phyloP scores from a whole-genome alignment of 768 basidiomycete genomes.

The Tylopilus sp. region DNA sequence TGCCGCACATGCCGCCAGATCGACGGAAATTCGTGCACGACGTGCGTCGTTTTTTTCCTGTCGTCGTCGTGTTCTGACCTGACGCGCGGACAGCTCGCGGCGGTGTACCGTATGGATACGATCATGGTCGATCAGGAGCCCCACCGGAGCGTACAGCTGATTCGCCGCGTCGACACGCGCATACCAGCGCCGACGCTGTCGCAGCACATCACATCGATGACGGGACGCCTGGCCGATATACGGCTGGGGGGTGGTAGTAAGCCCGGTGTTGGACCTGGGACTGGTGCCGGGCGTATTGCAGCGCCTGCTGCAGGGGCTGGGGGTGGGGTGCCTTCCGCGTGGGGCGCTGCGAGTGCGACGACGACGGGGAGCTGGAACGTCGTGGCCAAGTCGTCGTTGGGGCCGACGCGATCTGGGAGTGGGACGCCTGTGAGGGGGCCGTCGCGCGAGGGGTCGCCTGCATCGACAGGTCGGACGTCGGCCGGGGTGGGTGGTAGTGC shows the following conservation, averaged over 20 bases:
- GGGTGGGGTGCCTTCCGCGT: too few relatives aligned
- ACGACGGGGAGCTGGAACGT: conserved; percentile 15
- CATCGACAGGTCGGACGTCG: too few relatives aligned
- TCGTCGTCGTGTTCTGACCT: not conserved
- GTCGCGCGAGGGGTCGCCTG: conserved; percentile 11
- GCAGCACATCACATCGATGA: conserved; percentile 33
- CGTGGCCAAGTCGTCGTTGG: conserved; percentile 16
- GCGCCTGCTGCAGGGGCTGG: too few relatives aligned
- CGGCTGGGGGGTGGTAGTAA: conserved; percentile 28
- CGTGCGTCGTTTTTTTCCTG: conserved; percentile 38
- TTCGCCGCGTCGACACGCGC: conserved; percentile 79
- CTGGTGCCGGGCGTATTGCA: too few relatives aligned
- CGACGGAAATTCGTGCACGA: conserved; percentile 82
- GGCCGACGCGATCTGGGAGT: conserved; percentile 1
- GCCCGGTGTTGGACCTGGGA: not conserved
- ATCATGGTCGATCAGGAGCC: conserved; percentile 93
- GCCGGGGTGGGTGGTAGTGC: not conserved
- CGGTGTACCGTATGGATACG: conserved; percentile 77
- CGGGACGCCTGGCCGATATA: conserved; percentile 63
- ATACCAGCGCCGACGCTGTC: conserved; percentile 74
- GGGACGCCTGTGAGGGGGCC: conserved; percentile 2
- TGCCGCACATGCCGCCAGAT: conserved; percentile 78
- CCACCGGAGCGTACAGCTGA: conserved; percentile 76
- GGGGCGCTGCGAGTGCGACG: not conserved
- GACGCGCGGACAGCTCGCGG: conserved; percentile 51